Conservation (phyloP, 768 basidiomycete genomes). For the Butyriboletus loyo region DNA sequence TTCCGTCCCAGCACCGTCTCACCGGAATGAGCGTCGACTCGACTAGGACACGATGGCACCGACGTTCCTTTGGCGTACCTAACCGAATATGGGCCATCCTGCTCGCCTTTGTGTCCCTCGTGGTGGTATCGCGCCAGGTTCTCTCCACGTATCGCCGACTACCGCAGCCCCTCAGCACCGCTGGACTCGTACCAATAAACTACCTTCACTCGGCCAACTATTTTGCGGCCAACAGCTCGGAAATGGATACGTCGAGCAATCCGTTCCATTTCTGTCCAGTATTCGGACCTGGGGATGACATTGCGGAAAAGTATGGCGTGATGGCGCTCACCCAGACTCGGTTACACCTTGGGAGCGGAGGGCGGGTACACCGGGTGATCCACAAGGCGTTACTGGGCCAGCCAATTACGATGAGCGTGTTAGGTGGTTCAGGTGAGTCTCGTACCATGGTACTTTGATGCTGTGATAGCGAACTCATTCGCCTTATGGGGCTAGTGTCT, state of each 20-base stretch:
- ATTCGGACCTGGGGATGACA: constrained; percentile 76
- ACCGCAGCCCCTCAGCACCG: constrained; percentile 31
- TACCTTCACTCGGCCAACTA: constrained; percentile 64
- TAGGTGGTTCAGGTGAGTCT: constrained; percentile 81
- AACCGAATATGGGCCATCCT: constrained; percentile 69
- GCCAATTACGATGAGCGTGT: constrained; percentile 84
- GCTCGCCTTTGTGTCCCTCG: constrained; percentile 50
- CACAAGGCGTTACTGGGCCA: constrained; percentile 81
- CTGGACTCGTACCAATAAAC: constrained; percentile 66
- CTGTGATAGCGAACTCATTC: neutral
- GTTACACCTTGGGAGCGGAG: constrained; percentile 76
- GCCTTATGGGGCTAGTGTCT: constrained; percentile 56
- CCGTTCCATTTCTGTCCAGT: constrained; percentile 93
- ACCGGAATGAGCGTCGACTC: constrained; percentile 45
- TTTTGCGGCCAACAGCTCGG: constrained; percentile 33
- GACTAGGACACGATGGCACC: constrained; percentile 50
- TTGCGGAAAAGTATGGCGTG: constrained; percentile 77
- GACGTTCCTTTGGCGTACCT: constrained; percentile 59
- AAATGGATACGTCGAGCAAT: constrained; percentile 31
- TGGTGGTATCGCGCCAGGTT: constrained; percentile 56
- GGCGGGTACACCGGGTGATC: constrained; percentile 76
- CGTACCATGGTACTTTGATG: neutral
- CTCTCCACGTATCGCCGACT: constrained; percentile 38
- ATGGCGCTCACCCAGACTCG: constrained; percentile 70
- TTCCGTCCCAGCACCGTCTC: constrained; percentile 39